Conservation (phyloP, 352 stramenopile species). For the Globisporangium abappressorium region DNA sequence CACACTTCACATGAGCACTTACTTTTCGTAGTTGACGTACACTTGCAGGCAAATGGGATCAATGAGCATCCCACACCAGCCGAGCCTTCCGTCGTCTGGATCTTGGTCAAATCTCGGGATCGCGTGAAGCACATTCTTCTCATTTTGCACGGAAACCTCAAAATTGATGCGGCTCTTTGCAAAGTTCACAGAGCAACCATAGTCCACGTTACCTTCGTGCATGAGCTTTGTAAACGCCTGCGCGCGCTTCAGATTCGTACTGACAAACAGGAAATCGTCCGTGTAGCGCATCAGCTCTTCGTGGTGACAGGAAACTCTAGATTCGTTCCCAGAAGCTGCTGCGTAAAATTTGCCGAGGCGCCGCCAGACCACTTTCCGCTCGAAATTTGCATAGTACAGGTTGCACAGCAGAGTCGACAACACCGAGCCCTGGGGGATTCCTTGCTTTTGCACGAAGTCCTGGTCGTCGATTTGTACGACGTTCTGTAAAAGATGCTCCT, state of each 20-base stretch:
- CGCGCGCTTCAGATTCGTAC: slow-evolving; percentile 45
- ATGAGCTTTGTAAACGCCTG: slow-evolving; percentile 53
- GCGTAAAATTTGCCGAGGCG: slow-evolving; percentile 27
- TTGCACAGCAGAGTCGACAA: slow-evolving; percentile 81
- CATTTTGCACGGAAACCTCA: slow-evolving; percentile 9
- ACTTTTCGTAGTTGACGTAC: slow-evolving; percentile 82
- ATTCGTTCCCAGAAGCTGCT: slow-evolving; percentile 3
- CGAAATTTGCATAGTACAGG: slow-evolving; percentile 78
- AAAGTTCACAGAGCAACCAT: slow-evolving; percentile 30
- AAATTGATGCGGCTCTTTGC: slow-evolving; percentile 74
- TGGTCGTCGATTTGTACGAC: slow-evolving; percentile 47
- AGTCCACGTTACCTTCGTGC: slow-evolving; percentile 58
- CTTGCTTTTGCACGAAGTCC: slow-evolving; percentile 53
- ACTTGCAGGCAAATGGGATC: slow-evolving; percentile 53
- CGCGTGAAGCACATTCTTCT: neutral
- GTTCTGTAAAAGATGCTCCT: slow-evolving; percentile 65
- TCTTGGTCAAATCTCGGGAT: slow-evolving; percentile 24
- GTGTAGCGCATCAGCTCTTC: slow-evolving; percentile 73
- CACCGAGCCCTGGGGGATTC: slow-evolving; percentile 81
- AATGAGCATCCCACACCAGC: slow-evolving; percentile 73
- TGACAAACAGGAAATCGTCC: slow-evolving; percentile 78
- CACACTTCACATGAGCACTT: slow-evolving; percentile 8
- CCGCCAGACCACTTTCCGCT: slow-evolving; percentile 54
- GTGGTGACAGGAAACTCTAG: slow-evolving; percentile 29
- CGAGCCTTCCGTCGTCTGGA: slow-evolving; percentile 20